These are phyloP conservation scores for Thelephora aurantiotincta DNA, from an alignment of 768 basidiomycete species.

Conservation along the genomic window DNA sequence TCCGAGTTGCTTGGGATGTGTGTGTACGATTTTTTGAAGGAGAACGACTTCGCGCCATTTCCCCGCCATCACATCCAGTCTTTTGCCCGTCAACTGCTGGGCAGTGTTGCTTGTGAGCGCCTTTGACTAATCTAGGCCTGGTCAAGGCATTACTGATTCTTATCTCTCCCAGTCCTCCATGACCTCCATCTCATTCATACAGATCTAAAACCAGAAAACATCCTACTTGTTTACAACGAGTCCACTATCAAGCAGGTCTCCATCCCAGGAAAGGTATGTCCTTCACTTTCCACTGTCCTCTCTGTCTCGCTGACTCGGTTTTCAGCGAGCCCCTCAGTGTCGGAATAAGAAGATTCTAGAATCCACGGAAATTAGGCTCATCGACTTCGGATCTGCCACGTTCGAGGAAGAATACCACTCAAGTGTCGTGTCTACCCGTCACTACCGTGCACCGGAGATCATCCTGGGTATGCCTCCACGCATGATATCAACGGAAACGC, in stretches of 20 bases:
- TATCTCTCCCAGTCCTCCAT: conserved; percentile 57
- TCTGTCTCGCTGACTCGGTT: conserved; percentile 1
- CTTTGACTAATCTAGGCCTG: background rate
- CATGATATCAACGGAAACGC: background rate
- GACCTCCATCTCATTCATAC: conserved; percentile 88
- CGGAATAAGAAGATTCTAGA: conserved; percentile 67
- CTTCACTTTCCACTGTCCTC: background rate
- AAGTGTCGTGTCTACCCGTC: conserved; percentile 92
- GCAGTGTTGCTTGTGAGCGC: conserved; percentile 83
- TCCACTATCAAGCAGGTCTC: conserved; percentile 47
- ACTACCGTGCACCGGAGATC: conserved; percentile 98
- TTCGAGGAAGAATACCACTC: conserved; percentile 98
- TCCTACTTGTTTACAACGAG: conserved; percentile 81
- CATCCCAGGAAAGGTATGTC: conserved; percentile 49
- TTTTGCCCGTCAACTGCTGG: conserved; percentile 84
- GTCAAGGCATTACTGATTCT: conserved; percentile 9
- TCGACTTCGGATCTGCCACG: conserved; percentile 97
- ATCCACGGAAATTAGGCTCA: conserved; percentile 86
- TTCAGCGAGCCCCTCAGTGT: conserved; percentile 48
- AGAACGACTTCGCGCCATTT: conserved; percentile 93
- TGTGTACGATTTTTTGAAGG: conserved; percentile 97
- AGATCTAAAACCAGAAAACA: conserved; percentile 98
- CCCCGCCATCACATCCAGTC: conserved; percentile 93
- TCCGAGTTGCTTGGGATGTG: conserved; percentile 94
- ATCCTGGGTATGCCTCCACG: conserved; percentile 64